These are phyloP conservation scores for Apodospora peruviana DNA, from an alignment of 495 filamentous ascomycete genomes.

Conservation along the genomic window DNA sequence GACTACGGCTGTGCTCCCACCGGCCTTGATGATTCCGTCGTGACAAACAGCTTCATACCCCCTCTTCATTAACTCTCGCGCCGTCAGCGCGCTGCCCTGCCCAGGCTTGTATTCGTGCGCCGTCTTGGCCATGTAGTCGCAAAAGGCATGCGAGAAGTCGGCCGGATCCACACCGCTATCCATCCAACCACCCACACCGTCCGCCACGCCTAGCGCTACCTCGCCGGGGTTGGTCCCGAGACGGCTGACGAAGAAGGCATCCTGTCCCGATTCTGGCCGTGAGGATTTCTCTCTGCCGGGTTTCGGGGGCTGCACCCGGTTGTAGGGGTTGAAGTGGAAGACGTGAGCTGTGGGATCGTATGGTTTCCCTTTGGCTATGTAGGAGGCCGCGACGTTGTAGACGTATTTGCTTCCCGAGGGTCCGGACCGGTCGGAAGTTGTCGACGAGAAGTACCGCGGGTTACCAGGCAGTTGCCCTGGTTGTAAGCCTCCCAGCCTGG, in stretches of 20 bases:
- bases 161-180: slow-evolving; percentile 88
- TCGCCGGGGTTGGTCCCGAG: slow-evolving; percentile 52
- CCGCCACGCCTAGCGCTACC: slow-evolving; percentile 80
- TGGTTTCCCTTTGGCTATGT: slow-evolving; percentile 68
- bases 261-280: slow-evolving; percentile 79
- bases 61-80: slow-evolving; percentile 67
- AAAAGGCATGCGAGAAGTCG: slow-evolving; percentile 92
- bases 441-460: background rate
- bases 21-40: slow-evolving; percentile 67
- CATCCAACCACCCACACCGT: slow-evolving; percentile 93
- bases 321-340: slow-evolving; percentile 70
- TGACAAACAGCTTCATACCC: slow-evolving; percentile 77
- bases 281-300: slow-evolving; percentile 39
- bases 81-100: slow-evolving; percentile 38
- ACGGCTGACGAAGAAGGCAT: slow-evolving; percentile 88
- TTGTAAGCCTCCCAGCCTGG: no score
- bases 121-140: slow-evolving; percentile 77
- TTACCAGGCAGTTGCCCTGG: no score
- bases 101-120: slow-evolving; percentile 46
- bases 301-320: slow-evolving; percentile 48
- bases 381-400: slow-evolving; percentile 64
- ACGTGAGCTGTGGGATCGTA: slow-evolving; percentile 66
- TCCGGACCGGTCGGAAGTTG: slow-evolving; percentile 4
- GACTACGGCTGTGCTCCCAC: slow-evolving; percentile 86
- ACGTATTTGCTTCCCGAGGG: slow-evolving; percentile 38